Evolutionary conservation across 2,329 filamentous ascomycete species (phyloP).

Genomic region (Ophiocordyceps sinensis): DNA sequence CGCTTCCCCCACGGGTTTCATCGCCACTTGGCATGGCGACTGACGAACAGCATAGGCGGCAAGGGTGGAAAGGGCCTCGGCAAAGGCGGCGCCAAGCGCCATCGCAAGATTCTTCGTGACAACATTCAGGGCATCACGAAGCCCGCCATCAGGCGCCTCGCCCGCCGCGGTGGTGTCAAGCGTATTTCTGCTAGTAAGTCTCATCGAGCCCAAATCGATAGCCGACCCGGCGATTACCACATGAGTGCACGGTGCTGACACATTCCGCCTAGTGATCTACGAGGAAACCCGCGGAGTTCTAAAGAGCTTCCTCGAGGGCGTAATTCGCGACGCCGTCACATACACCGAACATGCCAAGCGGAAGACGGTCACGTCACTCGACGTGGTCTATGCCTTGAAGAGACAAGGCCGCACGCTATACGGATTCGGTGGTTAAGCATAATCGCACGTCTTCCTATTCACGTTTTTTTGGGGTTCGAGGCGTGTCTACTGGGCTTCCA

Average conservation of each 20-base stretch:
- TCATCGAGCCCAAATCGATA: background rate
- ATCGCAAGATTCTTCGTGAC: conserved; percentile 98
- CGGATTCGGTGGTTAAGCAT: conserved; percentile 74
- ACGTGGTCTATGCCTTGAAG: conserved; percentile 55
- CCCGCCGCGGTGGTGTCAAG: conserved; percentile 98
- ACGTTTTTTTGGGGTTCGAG: background rate
- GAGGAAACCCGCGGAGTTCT: conserved; percentile 65
- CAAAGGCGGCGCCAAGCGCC: conserved; percentile 97
- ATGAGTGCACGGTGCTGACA: background rate
- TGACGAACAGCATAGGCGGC: conserved; percentile 44
- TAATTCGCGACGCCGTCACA: conserved; percentile 64
- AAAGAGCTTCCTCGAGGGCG: conserved; percentile 64
- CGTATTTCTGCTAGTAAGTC: conserved; percentile 88
- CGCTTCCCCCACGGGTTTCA: background rate
- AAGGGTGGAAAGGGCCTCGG: conserved; percentile 97
- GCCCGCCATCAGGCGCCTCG: conserved; percentile 95
- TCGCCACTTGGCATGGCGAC: background rate
- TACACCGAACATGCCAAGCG: conserved; percentile 72
- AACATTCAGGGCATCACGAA: conserved; percentile 99
- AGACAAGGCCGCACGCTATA: conserved; percentile 65
- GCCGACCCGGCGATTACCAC: background rate
- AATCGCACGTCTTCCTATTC: too few relatives aligned
- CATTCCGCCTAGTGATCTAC: conserved; percentile 45
- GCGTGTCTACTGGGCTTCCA: conserved; percentile 1
- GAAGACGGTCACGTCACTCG: conserved; percentile 61